Percentiles rank a stretch among this genome's conserved stretches.
phyloP scores from a whole-genome alignment of 1,284 basidiomycete species.

The Ustilago tritici region DNA sequence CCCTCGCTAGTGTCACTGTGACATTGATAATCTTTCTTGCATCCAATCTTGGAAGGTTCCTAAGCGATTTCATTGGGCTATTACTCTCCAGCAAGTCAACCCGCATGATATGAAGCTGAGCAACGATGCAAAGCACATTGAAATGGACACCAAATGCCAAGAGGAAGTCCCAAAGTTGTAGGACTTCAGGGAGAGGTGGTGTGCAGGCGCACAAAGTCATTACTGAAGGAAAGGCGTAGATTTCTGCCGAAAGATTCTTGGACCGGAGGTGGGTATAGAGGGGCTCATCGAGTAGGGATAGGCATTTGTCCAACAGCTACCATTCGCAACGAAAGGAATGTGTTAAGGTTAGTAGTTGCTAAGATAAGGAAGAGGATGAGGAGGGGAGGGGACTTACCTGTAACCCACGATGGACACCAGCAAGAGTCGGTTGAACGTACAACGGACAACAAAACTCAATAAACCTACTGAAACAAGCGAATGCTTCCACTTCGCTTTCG shows the following conservation, averaged over 20 bases:
- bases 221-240: constrained; percentile 96
- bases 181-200: constrained; percentile 91
- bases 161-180: constrained; percentile 96
- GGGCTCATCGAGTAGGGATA: constrained; percentile 88
- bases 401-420: constrained; percentile 91
- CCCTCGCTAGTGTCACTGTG: constrained; percentile 89
- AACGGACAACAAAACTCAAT: constrained; percentile 92
- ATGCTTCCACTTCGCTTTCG: constrained; percentile 95
- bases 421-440: constrained; percentile 93
- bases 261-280: constrained; percentile 83
- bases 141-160: constrained; percentile 95
- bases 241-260: constrained; percentile 95
- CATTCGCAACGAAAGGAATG: not conserved
- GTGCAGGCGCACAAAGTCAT: constrained; percentile 96
- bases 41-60: constrained; percentile 92
- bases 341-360: not conserved
- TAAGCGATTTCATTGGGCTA: constrained; percentile 92
- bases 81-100: constrained; percentile 85
- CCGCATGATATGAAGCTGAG: constrained; percentile 88
- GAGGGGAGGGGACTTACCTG: constrained; percentile 75
- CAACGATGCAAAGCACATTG: constrained; percentile 94
- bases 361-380: not conserved
- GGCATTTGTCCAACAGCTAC: constrained; percentile 88
- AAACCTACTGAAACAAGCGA: constrained; percentile 92
- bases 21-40: constrained; percentile 88